Base-by-base conservation (phyloP, 1,284 basidiomycete species). In the Malassezia furfur region DNA sequence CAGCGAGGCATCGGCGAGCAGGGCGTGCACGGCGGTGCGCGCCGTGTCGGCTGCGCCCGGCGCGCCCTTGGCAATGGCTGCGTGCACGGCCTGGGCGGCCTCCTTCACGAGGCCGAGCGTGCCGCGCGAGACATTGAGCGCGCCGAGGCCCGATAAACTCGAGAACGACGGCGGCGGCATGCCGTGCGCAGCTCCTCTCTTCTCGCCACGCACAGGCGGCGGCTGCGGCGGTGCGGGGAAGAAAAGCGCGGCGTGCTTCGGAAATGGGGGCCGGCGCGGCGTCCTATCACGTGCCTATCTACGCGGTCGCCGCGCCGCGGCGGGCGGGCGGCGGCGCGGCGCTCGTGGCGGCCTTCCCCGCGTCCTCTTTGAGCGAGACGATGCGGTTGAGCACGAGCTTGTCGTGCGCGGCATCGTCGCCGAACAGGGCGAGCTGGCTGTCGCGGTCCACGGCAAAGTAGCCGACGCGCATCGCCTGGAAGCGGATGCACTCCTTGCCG, bases 391-490 rank as follows among this genome's bases (percentile, higher is more conserved):
- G 79, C 21, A 96, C 82, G 46, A 98, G 75, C 71, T 80, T 81
- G 73, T 93, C 89, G 10, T 85, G 85, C 28, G 19, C 50, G 78
- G 77, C 15, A 77, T 79, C 14, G 79, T 77, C 61, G 21, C 58
- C 57, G 38, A 65, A 64, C 36, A 66, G 49, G 15, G 56, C 54
- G 41, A 65, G 35, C 48, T 59, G 52, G 31, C 59, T 61, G 35
- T 62, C 62, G 32, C 94, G 89, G 76, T 99, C 94, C 32, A 96
- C 79, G 10, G 88, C 83, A 74, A 99, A 98, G 79, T 96, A 99
- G 2, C 87, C 94, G 45, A 94, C 85, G 17, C 94, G 84, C 76
- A 98, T 81, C 17, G 88, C 94, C 78, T 99, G 94, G 83, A 99
- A 98, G 44, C 94, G 81, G 48, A 98, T 83, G 73, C 85, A 87